These are phyloP conservation scores for Rhexocercosporidium sp. DNA, from an alignment of 2,329 filamentous ascomycete genomes.

Conservation along the genomic window DNA sequence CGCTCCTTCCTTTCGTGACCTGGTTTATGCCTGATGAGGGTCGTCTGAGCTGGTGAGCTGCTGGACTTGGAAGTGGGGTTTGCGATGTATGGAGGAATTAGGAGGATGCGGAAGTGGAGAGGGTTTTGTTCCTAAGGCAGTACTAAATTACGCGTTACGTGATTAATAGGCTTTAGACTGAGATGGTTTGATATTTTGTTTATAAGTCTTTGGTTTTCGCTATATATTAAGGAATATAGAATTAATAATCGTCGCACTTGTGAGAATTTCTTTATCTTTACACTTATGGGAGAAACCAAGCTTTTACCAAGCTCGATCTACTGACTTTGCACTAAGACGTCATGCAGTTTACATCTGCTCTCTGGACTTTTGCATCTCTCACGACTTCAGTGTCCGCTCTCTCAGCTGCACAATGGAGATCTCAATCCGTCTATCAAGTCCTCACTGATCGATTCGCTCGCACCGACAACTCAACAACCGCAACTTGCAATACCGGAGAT, in stretches of 20 bases:
- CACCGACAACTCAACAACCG: conserved; percentile 43
- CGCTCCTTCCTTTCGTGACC: not conserved
- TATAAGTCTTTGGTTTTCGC: not conserved
- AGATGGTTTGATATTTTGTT: not conserved
- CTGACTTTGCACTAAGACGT: not conserved
- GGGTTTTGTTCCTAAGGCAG: not conserved
- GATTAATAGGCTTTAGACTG: not conserved
- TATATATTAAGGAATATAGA: not conserved
- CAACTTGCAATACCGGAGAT: conserved; percentile 32
- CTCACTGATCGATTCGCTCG: conserved; percentile 53
- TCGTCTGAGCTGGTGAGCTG: not conserved
- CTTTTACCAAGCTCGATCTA: not conserved
- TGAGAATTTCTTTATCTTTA: not conserved
- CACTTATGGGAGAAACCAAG: not conserved
- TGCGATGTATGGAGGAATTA: not conserved
- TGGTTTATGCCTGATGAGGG: not conserved
- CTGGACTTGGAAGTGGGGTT: not conserved
- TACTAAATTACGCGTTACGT: too few relatives aligned
- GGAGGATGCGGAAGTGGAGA: not conserved
- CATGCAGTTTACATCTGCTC: conserved; percentile 27
- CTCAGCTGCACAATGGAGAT: conserved; percentile 45
- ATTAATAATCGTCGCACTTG: not conserved
- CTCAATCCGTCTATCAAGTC: conserved; percentile 51
- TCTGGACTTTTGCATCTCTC: conserved; percentile 19
- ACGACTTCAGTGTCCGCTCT: conserved; percentile 27